Conservation (phyloP, 2,329 filamentous ascomycete species). For the Rhexocercosporidium sp. region DNA sequence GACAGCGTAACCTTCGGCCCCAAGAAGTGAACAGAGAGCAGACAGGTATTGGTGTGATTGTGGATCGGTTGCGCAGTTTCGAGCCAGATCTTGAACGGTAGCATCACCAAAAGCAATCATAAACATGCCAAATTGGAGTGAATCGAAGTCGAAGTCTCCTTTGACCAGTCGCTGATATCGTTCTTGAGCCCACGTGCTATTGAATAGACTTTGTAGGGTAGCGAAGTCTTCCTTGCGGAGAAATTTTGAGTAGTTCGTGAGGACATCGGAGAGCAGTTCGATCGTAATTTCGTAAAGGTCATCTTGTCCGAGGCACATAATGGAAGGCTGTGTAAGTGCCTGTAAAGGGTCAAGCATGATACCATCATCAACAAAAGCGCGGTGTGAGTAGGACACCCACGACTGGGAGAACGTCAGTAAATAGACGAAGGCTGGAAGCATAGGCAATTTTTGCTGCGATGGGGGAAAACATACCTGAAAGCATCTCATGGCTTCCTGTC, state of each 20-base stretch:
- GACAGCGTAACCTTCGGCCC: slow-evolving; percentile 68
- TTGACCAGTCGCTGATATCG: slow-evolving; percentile 60
- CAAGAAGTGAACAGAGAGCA: slow-evolving; percentile 68
- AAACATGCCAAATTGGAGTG: slow-evolving; percentile 68
- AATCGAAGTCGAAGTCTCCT: slow-evolving; percentile 68
- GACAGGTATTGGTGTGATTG: slow-evolving; percentile 57
- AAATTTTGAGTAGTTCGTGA: slow-evolving; percentile 69
- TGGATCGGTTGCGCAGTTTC: slow-evolving; percentile 53
- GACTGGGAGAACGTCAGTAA: slow-evolving; percentile 51
- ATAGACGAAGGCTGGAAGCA: too few relatives aligned
- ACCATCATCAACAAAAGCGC: slow-evolving; percentile 61
- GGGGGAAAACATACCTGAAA: slow-evolving; percentile 55
- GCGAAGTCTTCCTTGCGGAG: slow-evolving; percentile 63
- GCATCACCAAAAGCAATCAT: slow-evolving; percentile 73
- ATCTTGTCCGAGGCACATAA: slow-evolving; percentile 64
- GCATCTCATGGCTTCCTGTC: slow-evolving; percentile 63
- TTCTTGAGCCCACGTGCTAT: slow-evolving; percentile 61
- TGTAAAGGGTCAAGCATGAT: slow-evolving; percentile 64
- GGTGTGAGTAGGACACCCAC: slow-evolving; percentile 77
- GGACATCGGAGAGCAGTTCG: slow-evolving; percentile 68
- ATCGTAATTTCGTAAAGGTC: slow-evolving; percentile 63
- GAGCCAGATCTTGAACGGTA: slow-evolving; percentile 63
- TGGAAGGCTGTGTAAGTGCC: slow-evolving; percentile 61
- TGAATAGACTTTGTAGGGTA: slow-evolving; percentile 62
- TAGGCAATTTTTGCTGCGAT: background rate